phyloP scores from a whole-genome alignment of 2,329 filamentous ascomycete genomes.

The Fusarium luffae region DNA sequence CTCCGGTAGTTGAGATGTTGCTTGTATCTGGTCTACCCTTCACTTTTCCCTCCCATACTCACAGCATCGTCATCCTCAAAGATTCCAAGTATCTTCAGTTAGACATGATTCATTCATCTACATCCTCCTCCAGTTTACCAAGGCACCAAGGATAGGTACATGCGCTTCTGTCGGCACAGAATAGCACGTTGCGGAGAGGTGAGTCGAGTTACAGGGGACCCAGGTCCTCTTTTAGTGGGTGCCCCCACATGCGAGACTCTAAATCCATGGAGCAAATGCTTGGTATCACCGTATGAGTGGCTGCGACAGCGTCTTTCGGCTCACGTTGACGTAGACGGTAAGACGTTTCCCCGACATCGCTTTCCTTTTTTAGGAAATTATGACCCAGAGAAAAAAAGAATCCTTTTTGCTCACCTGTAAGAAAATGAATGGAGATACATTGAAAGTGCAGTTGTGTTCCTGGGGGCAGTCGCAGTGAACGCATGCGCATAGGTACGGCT shows the following conservation, averaged over 20 bases:
- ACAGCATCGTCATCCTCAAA: neutral
- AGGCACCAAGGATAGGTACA: constrained; percentile 1
- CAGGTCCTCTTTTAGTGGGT: constrained; percentile 11
- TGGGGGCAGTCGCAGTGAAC: neutral
- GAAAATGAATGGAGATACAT: neutral
- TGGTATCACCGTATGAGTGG: constrained; percentile 11
- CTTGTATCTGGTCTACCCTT: neutral
- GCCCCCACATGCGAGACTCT: constrained; percentile 31
- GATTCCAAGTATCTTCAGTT: neutral
- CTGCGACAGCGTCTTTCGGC: neutral
- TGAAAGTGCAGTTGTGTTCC: neutral
- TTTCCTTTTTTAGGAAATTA: neutral
- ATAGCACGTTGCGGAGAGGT: constrained; percentile 25
- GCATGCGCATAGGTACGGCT: constrained; percentile 5
- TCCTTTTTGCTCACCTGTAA: neutral
- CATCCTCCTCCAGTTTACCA: neutral
- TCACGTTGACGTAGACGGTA: constrained; percentile 18
- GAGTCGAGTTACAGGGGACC: constrained; percentile 30
- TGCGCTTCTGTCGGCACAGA: constrained; percentile 10
- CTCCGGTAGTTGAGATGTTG: constrained; percentile 22
- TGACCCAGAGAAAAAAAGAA: neutral
- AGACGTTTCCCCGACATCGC: neutral
- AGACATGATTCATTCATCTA: neutral
- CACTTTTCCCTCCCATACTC: neutral
- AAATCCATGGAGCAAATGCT: constrained; percentile 24